Conservation (phyloP, 345 rosid genomes). For the Brassica cretica region DNA sequence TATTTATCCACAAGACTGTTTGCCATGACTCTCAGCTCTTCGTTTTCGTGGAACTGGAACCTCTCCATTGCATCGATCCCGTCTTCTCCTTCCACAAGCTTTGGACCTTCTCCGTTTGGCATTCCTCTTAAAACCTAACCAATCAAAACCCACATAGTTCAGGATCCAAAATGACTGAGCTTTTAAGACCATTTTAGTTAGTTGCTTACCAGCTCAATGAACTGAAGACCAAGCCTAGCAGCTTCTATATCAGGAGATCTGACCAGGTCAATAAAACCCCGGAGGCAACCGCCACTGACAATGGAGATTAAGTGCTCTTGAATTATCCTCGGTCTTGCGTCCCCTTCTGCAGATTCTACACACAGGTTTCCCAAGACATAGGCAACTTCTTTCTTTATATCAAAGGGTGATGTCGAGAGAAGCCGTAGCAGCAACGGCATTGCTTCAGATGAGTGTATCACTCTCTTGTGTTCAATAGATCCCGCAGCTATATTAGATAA, state of each 20-base stretch:
- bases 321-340: constrained; percentile 63
- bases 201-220: constrained; percentile 85
- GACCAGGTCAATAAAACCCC: constrained; percentile 79
- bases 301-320: constrained; percentile 76
- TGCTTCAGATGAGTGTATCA: constrained; percentile 71
- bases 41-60: constrained; percentile 94
- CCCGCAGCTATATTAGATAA: constrained; percentile 94
- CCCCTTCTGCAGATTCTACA: constrained; percentile 72
- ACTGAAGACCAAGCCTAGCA: constrained; percentile 90
- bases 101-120: constrained; percentile 84
- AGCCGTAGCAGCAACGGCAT: constrained; percentile 65
- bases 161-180: background rate
- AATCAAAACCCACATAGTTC: background rate
- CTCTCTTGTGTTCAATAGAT: constrained; percentile 77
- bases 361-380: constrained; percentile 94
- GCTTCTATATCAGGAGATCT: constrained; percentile 86
- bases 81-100: constrained; percentile 85
- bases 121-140: constrained; percentile 84
- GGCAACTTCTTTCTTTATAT: constrained; percentile 86
- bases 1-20: constrained; percentile 83
- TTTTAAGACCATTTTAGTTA: constrained; percentile 11
- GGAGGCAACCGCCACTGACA: constrained; percentile 72
- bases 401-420: constrained; percentile 78
- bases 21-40: constrained; percentile 91
- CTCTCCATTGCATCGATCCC: constrained; percentile 98